A percentile compares a stretch with the other conserved stretches of the same genome.
These are phyloP conservation scores for Skeletonema potamos DNA, from an alignment of 108 stramenopile species.

Conservation along the genomic window DNA sequence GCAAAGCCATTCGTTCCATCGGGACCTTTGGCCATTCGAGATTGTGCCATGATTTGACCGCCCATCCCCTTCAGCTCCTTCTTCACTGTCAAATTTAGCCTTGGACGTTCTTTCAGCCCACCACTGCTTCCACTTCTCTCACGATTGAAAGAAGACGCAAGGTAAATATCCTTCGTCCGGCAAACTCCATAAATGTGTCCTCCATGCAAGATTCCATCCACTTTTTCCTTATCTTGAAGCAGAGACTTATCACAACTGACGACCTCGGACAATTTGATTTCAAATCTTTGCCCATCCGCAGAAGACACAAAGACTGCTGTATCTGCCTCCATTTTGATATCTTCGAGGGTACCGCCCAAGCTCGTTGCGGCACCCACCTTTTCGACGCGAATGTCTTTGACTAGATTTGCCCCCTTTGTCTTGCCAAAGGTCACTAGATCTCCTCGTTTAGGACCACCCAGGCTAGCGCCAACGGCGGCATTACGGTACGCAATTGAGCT, in stretches of 20 bases:
- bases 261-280: constrained; percentile 63
- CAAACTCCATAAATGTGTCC: constrained; percentile 77
- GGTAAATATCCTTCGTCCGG: constrained; percentile 73
- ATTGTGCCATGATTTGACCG: constrained; percentile 86
- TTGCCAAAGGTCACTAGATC: constrained; percentile 76
- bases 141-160: constrained; percentile 36
- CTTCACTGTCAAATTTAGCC: constrained; percentile 80
- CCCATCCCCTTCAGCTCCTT: constrained; percentile 69
- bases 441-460: constrained; percentile 60
- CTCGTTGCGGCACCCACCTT: constrained; percentile 50
- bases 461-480: constrained; percentile 30
- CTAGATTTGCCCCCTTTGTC: constrained; percentile 48
- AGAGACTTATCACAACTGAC: constrained; percentile 66
- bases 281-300: constrained; percentile 51
- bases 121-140: constrained; percentile 47
- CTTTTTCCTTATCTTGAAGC: constrained; percentile 64
- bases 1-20: constrained; percentile 69
- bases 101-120: constrained; percentile 62
- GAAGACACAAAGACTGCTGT: constrained; percentile 44
- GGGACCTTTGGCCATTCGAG: constrained; percentile 79
- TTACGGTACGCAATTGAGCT: constrained; percentile 54
- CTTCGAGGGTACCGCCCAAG: constrained; percentile 52
- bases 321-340: constrained; percentile 42
- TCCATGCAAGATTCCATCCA: constrained; percentile 78
- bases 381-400: constrained; percentile 71